Evolutionary conservation across 1,139 yeast genomes (phyloP).

Genomic region (Zygosaccharomyces pseudobailii): DNA sequence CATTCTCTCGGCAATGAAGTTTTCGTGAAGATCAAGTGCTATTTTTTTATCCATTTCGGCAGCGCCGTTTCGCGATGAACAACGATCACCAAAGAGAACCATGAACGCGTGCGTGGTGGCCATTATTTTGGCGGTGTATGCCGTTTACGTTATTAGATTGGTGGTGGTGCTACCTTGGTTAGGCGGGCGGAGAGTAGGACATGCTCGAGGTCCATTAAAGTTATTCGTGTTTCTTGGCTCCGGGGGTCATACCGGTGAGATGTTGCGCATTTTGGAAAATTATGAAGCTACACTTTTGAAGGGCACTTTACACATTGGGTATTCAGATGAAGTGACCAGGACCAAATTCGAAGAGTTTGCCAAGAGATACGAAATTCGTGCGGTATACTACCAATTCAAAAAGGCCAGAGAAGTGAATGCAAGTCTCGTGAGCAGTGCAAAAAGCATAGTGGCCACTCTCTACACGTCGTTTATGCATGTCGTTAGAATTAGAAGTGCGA

Average conservation of each 20-base stretch:
- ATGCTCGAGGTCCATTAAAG: constrained; percentile 11
- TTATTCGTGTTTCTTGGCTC: constrained; percentile 63
- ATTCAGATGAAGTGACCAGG: constrained; percentile 26
- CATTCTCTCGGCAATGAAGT: not conserved
- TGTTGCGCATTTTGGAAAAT: constrained; percentile 60
- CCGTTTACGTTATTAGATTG: constrained; percentile 8
- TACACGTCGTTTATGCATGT: constrained; percentile 19
- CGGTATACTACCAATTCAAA: constrained; percentile 42
- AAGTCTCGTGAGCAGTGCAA: constrained; percentile 31
- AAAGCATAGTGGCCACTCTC: constrained; percentile 21
- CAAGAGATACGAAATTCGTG: constrained; percentile 23
- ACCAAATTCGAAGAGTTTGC: constrained; percentile 35
- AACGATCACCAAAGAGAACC: not conserved
- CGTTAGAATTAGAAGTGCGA: constrained; percentile 14
- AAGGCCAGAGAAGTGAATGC: constrained; percentile 61
- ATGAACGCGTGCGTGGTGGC: constrained; percentile 6
- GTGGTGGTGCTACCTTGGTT: constrained; percentile 10
- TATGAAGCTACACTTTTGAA: constrained; percentile 33
- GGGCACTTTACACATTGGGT: constrained; percentile 30
- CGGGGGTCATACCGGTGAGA: constrained; percentile 96
- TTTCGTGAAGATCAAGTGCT: constrained; percentile 3
- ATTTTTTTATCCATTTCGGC: not conserved
- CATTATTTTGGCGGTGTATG: constrained; percentile 5
- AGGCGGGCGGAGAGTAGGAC: constrained; percentile 1
- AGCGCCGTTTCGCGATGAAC: not conserved